Conservation (phyloP, 139 green algal species). For the Chlamydomonas asymmetrica region DNA sequence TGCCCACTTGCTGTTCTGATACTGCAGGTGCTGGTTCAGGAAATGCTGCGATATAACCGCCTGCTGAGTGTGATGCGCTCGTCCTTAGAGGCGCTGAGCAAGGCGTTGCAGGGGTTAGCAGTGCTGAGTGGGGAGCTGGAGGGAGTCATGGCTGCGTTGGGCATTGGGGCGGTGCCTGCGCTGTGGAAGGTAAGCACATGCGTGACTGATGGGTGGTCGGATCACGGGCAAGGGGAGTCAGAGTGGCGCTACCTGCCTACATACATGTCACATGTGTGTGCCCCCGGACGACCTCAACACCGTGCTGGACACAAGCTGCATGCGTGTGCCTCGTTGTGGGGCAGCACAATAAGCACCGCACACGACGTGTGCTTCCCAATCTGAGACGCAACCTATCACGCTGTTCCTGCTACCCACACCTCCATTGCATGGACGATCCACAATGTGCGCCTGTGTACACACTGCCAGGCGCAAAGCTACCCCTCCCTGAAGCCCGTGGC, state of each 20-base stretch:
- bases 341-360: neutral
- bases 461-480: conserved; percentile 39
- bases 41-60: conserved; percentile 69
- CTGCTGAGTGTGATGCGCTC: conserved; percentile 56
- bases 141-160: conserved; percentile 36
- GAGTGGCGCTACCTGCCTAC: neutral
- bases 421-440: too few relatives aligned
- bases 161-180: conserved; percentile 59
- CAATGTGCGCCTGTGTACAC: too few relatives aligned
- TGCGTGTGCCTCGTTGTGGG: neutral
- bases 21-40: conserved; percentile 54
- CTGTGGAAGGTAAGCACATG: conserved; percentile 53
- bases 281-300: too few relatives aligned
- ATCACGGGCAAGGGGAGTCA: neutral
- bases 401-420: neutral
- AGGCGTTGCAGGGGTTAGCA: conserved; percentile 64
- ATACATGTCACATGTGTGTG: neutral
- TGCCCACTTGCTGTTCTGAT: neutral
- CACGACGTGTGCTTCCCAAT: neutral
- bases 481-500: conserved; percentile 57
- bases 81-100: conserved; percentile 54
- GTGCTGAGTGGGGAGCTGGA: conserved; percentile 74
- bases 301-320: too few relatives aligned
- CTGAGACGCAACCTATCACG: neutral
- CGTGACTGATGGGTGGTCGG: too few relatives aligned